Percentiles rank a stretch among this genome's conserved stretches.
These are phyloP conservation scores for Helianthus tuberosus DNA, from an alignment of 129 eudicot species.

Conservation along the genomic window DNA sequence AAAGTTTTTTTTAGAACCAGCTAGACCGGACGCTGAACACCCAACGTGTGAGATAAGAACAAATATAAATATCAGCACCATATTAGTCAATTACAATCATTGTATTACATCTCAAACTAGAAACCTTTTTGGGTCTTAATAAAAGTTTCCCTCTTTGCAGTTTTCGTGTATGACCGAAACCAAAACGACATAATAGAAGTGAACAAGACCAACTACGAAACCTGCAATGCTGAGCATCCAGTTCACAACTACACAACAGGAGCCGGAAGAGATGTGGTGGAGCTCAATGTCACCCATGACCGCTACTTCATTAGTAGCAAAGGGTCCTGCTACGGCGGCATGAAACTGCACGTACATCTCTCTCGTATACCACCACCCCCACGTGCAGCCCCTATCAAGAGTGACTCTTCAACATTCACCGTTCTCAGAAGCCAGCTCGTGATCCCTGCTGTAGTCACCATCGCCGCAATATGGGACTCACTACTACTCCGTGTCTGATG, in stretches of 20 bases:
- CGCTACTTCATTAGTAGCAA: constrained; percentile 83
- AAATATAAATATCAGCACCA: not conserved
- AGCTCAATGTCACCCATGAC: constrained; percentile 65
- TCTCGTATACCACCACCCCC: constrained; percentile 71
- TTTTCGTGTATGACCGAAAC: constrained; percentile 84
- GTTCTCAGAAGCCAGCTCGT: constrained; percentile 47
- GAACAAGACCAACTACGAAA: constrained; percentile 76
- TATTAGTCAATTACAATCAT: not conserved
- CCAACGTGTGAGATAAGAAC: not conserved
- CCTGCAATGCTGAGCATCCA: constrained; percentile 75
- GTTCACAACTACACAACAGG: constrained; percentile 83
- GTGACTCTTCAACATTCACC: constrained; percentile 34
- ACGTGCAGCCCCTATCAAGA: constrained; percentile 42
- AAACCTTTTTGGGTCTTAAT: constrained; percentile 1
- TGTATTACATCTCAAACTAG: not conserved
- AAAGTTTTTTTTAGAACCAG: too few species aligned
- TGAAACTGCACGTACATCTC: constrained; percentile 66
- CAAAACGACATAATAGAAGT: constrained; percentile 75
- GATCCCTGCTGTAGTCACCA: constrained; percentile 64
- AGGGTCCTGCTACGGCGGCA: constrained; percentile 85
- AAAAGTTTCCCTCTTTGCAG: constrained; percentile 38
- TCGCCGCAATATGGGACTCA: constrained; percentile 76
- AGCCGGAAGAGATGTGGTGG: constrained; percentile 92
- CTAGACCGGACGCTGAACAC: too few species aligned
- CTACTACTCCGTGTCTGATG: constrained; percentile 47